Conservation (phyloP, 2,329 filamentous ascomycete genomes). For the Zasmidium citrigriseum region DNA sequence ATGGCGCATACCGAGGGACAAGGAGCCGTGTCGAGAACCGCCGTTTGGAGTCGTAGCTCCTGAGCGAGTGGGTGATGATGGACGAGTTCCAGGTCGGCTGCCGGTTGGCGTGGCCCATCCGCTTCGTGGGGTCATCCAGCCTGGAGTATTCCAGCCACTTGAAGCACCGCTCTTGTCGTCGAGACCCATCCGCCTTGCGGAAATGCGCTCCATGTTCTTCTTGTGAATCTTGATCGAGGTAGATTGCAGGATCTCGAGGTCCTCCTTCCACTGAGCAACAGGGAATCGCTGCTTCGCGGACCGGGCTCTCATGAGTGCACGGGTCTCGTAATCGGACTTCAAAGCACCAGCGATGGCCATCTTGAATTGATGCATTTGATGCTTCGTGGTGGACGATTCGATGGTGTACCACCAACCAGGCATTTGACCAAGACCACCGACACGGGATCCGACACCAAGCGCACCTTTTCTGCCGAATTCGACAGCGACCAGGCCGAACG, state of each 20-base stretch:
- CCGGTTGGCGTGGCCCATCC: slow-evolving; percentile 41
- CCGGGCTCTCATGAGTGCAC: slow-evolving; percentile 65
- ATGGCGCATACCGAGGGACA: slow-evolving; percentile 33
- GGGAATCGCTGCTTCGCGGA: slow-evolving; percentile 68
- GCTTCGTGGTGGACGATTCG: slow-evolving; percentile 63
- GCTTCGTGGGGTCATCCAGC: slow-evolving; percentile 43
- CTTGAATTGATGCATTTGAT: slow-evolving; percentile 66
- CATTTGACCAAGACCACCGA: slow-evolving; percentile 70
- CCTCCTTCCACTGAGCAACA: slow-evolving; percentile 66
- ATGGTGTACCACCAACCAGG: slow-evolving; percentile 72
- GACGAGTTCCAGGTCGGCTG: slow-evolving; percentile 32
- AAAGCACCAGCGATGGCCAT: slow-evolving; percentile 63
- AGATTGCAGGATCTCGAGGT: slow-evolving; percentile 62
- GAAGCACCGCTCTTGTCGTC: slow-evolving; percentile 31
- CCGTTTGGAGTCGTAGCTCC: slow-evolving; percentile 26
- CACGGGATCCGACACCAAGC: slow-evolving; percentile 65
- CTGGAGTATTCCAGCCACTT: slow-evolving; percentile 38
- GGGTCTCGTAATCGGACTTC: slow-evolving; percentile 56
- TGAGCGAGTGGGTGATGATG: slow-evolving; percentile 33
- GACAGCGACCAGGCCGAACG: slow-evolving; percentile 68
- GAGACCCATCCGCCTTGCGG: slow-evolving; percentile 33
- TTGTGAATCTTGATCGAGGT: slow-evolving; percentile 61
- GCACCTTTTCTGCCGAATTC: slow-evolving; percentile 70
- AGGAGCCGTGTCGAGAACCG: slow-evolving; percentile 18
- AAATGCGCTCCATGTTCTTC: slow-evolving; percentile 46